These are phyloP conservation scores for Glycine latifolia DNA, from an alignment of 306 rosid species.

Conservation along the genomic window DNA sequence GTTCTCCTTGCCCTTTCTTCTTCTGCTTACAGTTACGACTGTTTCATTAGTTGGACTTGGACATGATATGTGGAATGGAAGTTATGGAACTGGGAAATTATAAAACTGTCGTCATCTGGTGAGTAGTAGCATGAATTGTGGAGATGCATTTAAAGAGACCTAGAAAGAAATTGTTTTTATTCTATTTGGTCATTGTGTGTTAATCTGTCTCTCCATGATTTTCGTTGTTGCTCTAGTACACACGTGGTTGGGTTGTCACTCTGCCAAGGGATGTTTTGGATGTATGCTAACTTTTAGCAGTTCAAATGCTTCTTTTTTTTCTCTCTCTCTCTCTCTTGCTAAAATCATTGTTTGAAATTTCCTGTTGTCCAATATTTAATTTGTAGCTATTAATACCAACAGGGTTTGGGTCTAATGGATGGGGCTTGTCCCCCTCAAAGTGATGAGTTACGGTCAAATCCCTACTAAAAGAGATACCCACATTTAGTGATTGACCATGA, in stretches of 20 bases:
- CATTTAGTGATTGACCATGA: background rate
- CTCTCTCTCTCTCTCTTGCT: too few species aligned
- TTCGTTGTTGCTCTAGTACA: background rate
- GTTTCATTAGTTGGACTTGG: too few species aligned
- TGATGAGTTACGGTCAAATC: background rate
- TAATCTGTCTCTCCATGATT: background rate
- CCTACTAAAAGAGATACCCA: background rate
- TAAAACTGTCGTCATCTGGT: background rate
- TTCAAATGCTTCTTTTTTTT: background rate
- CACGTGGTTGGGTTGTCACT: constrained; percentile 12
- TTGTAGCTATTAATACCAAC: background rate
- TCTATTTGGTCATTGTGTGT: background rate
- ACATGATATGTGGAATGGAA: background rate
- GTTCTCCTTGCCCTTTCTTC: background rate
- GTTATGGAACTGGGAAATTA: background rate
- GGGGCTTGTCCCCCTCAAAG: background rate
- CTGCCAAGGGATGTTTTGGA: background rate
- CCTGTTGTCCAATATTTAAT: background rate
- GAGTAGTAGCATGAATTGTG: background rate
- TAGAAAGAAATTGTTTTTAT: background rate
- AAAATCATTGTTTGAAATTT: background rate
- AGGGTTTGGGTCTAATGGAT: too few species aligned
- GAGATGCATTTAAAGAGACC: constrained; percentile 11
- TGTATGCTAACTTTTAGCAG: background rate
- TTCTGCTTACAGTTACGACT: background rate